Base-by-base conservation (phyloP, 495 filamentous ascomycete species). In the Neurospora terricola region DNA sequence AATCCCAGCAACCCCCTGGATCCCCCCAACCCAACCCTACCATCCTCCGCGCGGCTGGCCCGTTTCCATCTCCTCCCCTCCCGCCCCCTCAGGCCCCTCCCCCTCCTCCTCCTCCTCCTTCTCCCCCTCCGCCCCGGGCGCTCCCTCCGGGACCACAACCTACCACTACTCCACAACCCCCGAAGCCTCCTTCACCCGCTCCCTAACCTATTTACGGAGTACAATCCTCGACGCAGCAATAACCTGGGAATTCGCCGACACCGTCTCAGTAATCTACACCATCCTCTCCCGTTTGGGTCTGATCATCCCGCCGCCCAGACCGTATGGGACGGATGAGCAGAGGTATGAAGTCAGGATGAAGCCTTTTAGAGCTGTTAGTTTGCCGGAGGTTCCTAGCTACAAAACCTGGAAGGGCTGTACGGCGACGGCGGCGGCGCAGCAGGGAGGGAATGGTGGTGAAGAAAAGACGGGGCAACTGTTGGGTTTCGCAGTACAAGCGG, bases 331-430 rank as follows among this genome's bases (percentile, higher is more conserved):
- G 37, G 88, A 93, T 73, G 79, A 79, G 39, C 82, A 95, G 36
- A 89, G 94, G 7, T 97, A 97, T 80, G 90, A 96, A 74, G 82
- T 97, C 4, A 91, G 96, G 42, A 96, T 97, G 94, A 95, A 93
- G 77, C 93, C 94, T 0, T 98, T 97, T 73, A 82, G 90, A 8
- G 77, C 82, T 6, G 88, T 98, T 48, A 84, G 86, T 27, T 81
- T 93, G 10, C 93, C 94, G 0, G 88, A 90, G 73, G 82, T 94
- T n/a, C 88, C 91, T 0, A 83, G 89, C 0, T 93, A 86, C 72
- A 87, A 89, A 5, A 86, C 90, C 30, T 92, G 92, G 76, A 77
- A 75, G 36, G 48, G 21, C 0, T 11, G n/a, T n/a, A n/a, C n/a
- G n/a, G n/a, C n/a, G n/a, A n/a, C n/a, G n/a, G n/a, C n/a, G n/a